Base-by-base conservation (phyloP, 2,329 filamentous ascomycete species). In the Diaporthe citriasiana region DNA sequence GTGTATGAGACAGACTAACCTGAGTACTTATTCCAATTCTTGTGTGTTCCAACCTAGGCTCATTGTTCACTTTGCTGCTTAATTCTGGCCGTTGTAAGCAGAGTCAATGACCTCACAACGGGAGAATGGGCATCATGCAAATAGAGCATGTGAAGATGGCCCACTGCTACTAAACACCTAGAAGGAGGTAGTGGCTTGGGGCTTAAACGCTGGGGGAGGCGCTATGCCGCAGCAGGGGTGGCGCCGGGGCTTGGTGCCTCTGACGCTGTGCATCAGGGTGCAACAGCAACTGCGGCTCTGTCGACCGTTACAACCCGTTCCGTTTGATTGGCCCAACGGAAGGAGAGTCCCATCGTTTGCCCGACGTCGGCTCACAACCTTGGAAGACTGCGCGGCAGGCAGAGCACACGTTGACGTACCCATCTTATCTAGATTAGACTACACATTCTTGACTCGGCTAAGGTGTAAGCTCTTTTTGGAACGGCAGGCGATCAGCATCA, bases 21-120 rank as follows among this genome's bases (percentile, higher is more conserved):
- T 22, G 57, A 55, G 3, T 70, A 47, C 17, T 45, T 45, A 73
- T 68, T 68, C 33, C 3, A 68, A 25, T 40, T 55, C 12, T 27
- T 17, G 8, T 42, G 17, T 50, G 12, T 10, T 50, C 40, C n/a
- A 45, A 38, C 8, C 63, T 51, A 53, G 30, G 45, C 47, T 38
- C 47, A 33, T 47, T 72, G 47, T 51, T 45, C n/a, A 27, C 19
- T 40, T n/a, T 25, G n/a, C 17, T 33, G 57, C n/a, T 40, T 27
- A 10, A 65, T n/a, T 27, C 17, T 38, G 42, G 30, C 50, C 40
- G 6, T 22, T 30, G 47, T 13, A 5, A 42, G 35, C 59, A 69
- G 47, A 72, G 27, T 74, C 73, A 73, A 72, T 74, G 70, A 72
- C 73, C 73, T 74, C 73, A 73, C 70, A 30, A 38, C 35, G 17